A percentile compares a stretch with the other conserved stretches of the same genome.
Evolutionary conservation across 2,329 filamentous ascomycete genomes (phyloP).

Genomic region (Colletotrichum navitas): DNA sequence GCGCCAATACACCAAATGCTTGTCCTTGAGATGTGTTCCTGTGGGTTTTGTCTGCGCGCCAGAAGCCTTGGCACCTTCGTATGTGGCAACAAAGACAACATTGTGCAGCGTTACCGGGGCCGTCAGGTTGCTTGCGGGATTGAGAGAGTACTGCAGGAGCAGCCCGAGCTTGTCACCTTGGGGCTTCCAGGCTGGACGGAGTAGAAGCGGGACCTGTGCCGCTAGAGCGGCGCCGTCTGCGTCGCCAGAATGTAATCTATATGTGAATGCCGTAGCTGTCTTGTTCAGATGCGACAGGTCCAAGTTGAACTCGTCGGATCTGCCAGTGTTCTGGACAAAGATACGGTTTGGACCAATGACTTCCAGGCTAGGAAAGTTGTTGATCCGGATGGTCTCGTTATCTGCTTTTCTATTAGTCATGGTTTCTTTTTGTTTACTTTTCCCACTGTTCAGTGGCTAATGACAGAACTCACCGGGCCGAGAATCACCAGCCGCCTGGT

Average conservation of each 20-base stretch:
- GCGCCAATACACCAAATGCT: constrained; percentile 84
- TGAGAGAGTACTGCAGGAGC: constrained; percentile 86
- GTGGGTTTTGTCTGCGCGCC: constrained; percentile 82
- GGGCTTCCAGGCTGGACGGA: constrained; percentile 85
- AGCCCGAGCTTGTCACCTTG: constrained; percentile 88
- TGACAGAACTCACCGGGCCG: constrained; percentile 59
- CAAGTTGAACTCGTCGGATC: constrained; percentile 83
- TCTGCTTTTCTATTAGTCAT: constrained; percentile 51
- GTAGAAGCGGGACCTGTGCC: constrained; percentile 76
- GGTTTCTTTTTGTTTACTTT: not conserved
- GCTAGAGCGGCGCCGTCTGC: constrained; percentile 58
- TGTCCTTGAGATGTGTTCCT: constrained; percentile 84
- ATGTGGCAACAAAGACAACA: constrained; percentile 77
- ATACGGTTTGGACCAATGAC: constrained; percentile 94
- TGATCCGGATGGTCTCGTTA: constrained; percentile 80
- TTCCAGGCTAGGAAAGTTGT: constrained; percentile 89
- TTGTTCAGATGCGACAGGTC: constrained; percentile 79
- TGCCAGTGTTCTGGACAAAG: constrained; percentile 81
- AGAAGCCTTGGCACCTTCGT: constrained; percentile 75
- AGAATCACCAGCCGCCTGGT: constrained; percentile 65
- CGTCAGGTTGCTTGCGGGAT: constrained; percentile 71
- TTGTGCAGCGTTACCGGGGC: constrained; percentile 71
- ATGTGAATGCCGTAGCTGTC: constrained; percentile 89
- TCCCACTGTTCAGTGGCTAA: not conserved
- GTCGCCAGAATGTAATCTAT: constrained; percentile 82